Evolutionary conservation across 2,329 filamentous ascomycete species (phyloP).

Genomic region (Fusarium sp.): DNA sequence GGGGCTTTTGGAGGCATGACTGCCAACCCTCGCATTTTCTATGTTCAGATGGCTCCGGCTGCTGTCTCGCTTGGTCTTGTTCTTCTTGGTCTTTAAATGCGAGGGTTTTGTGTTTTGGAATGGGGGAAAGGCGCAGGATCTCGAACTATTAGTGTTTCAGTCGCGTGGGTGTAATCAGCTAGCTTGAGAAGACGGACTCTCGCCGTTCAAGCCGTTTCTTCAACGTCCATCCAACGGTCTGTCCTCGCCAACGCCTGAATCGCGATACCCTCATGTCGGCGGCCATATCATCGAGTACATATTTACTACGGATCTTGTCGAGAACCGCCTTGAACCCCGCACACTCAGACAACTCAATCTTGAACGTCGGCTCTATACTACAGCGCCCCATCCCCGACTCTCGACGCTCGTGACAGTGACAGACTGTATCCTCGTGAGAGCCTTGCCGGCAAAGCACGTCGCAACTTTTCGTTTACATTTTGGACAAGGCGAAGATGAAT

Average conservation of each 20-base stretch:
- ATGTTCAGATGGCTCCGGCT: slow-evolving; percentile 55
- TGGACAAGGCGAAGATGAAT: background rate
- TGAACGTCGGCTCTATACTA: too few species aligned
- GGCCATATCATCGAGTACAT: background rate
- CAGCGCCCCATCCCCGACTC: background rate
- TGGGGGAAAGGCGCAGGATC: background rate
- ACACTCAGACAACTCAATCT: background rate
- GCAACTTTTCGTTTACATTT: background rate
- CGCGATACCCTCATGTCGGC: background rate
- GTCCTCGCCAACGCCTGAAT: background rate
- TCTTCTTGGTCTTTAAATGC: slow-evolving; percentile 36
- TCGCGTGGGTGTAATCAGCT: background rate
- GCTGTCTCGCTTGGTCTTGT: slow-evolving; percentile 47
- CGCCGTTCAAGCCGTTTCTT: background rate
- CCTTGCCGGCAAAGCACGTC: background rate
- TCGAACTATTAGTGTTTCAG: background rate
- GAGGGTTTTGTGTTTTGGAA: too few species aligned
- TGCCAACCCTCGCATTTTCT: slow-evolving; percentile 56
- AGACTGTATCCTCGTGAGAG: background rate
- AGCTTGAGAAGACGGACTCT: too few species aligned
- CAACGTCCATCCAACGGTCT: background rate
- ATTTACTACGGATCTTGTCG: background rate
- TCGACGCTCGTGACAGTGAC: background rate
- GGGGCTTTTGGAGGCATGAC: slow-evolving; percentile 60
- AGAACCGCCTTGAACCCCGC: background rate